These are phyloP conservation scores for Colletotrichum aenigma DNA, from an alignment of 2,329 filamentous ascomycete genomes.

Conservation along the genomic window DNA sequence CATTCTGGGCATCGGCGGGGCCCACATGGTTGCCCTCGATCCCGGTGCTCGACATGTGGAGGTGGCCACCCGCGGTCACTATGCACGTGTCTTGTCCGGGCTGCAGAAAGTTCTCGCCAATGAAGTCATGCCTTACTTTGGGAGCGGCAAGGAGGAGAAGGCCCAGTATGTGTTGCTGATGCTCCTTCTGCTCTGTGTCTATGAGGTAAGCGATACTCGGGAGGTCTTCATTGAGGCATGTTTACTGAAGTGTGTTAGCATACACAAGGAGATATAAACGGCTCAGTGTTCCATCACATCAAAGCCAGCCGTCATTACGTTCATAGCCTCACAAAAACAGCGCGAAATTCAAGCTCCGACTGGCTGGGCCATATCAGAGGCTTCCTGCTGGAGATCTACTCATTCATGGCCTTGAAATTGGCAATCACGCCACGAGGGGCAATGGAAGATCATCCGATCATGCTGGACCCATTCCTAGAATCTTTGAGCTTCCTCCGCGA, in stretches of 20 bases:
- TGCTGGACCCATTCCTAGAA: not conserved
- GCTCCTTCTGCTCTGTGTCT: not conserved
- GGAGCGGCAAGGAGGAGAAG: not conserved
- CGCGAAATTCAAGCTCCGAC: fast-evolving
- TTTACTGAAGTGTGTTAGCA: not conserved
- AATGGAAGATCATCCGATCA: not conserved
- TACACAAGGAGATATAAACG: not conserved
- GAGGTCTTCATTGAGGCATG: not conserved
- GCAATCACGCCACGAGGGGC: not conserved
- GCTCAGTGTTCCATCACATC: not conserved
- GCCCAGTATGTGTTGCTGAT: not conserved
- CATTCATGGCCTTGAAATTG: not conserved
- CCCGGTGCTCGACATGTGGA: fast-evolving
- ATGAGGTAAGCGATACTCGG: not conserved
- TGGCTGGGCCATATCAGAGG: not conserved
- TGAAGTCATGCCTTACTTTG: not conserved
- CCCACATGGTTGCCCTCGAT: not conserved
- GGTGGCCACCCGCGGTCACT: not conserved
- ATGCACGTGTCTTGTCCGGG: not conserved
- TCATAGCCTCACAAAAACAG: not conserved
- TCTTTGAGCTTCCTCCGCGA: not conserved
- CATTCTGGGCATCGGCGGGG: not conserved
- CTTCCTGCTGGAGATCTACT: not conserved
- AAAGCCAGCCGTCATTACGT: not conserved
- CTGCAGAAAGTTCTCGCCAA: not conserved